A percentile compares a stretch with the other conserved stretches of the same genome.
phyloP scores from a whole-genome alignment of 352 stramenopile species.

The Globisporangium takayamanum region DNA sequence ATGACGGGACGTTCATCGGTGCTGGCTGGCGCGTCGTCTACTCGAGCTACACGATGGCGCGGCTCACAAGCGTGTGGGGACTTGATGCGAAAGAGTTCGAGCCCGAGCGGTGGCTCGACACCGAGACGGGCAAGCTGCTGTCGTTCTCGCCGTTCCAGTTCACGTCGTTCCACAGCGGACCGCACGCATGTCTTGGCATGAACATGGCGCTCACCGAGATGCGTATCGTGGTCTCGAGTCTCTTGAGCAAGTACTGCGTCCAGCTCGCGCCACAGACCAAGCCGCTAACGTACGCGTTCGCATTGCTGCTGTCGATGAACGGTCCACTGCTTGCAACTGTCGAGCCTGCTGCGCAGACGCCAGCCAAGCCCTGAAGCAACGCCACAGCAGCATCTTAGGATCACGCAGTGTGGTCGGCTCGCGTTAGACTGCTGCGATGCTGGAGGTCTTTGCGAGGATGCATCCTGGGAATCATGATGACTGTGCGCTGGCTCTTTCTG shows the following conservation, averaged over 20 bases:
- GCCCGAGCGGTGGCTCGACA: slow-evolving; percentile 41
- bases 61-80: slow-evolving; percentile 39
- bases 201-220: slow-evolving; percentile 39
- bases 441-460: too few species aligned
- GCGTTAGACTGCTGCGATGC: too few species aligned
- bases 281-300: slow-evolving; percentile 4
- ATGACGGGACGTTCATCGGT: slow-evolving; percentile 48
- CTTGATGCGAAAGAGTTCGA: slow-evolving; percentile 32
- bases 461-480: too few species aligned
- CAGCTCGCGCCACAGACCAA: slow-evolving; percentile 16
- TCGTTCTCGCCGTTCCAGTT: background rate
- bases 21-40: slow-evolving; percentile 26
- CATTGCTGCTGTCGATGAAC: background rate
- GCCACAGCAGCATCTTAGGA: background rate
- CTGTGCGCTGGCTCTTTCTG: too few species aligned
- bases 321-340: background rate
- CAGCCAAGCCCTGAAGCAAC: background rate
- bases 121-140: background rate
- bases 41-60: slow-evolving; percentile 33
- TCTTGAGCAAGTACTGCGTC: slow-evolving; percentile 42
- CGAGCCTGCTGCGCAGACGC: background rate
- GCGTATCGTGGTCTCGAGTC: slow-evolving; percentile 33
- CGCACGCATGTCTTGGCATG: slow-evolving; percentile 9
- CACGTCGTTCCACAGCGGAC: slow-evolving; percentile 12
- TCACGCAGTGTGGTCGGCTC: too few species aligned